Evolutionary conservation across 352 stramenopile species (phyloP).

Genomic region (Phytopythium cucurbitacearum): DNA sequence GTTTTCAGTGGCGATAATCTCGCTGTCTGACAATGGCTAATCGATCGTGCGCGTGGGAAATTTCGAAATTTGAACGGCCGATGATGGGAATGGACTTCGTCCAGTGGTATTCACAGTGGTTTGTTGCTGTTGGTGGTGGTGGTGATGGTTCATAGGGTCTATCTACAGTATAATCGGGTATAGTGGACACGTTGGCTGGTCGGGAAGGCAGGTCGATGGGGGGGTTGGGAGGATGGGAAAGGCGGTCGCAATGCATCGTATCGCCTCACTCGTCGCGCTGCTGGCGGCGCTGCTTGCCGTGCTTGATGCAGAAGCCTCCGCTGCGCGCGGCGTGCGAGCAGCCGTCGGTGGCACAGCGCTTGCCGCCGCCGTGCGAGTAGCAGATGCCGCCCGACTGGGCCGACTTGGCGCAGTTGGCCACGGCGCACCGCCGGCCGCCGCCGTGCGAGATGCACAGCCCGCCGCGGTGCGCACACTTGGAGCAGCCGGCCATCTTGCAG

Average conservation of each 20-base stretch:
- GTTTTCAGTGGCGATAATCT: too few relatives aligned
- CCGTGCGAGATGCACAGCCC: slow-evolving; percentile 82
- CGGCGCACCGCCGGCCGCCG: slow-evolving; percentile 65
- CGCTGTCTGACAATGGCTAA: too few relatives aligned
- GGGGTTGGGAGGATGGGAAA: too few relatives aligned
- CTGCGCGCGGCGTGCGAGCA: slow-evolving; percentile 78
- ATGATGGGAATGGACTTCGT: too few relatives aligned
- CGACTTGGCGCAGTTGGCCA: slow-evolving; percentile 72
- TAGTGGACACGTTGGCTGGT: too few relatives aligned
- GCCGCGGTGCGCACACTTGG: slow-evolving; percentile 79
- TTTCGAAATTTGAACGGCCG: too few relatives aligned
- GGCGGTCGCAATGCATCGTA: neutral
- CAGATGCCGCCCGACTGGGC: slow-evolving; percentile 80
- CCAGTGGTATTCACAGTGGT: too few relatives aligned
- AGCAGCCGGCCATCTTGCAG: slow-evolving; percentile 80
- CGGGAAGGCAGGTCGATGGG: too few relatives aligned
- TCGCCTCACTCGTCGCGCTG: neutral
- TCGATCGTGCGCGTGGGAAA: too few relatives aligned
- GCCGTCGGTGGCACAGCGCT: slow-evolving; percentile 67
- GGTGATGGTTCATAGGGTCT: too few relatives aligned
- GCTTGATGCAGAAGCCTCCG: slow-evolving; percentile 81
- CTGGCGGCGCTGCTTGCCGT: slow-evolving; percentile 58
- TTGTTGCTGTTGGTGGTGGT: too few relatives aligned
- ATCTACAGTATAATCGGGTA: too few relatives aligned
- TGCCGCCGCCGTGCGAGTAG: slow-evolving; percentile 82